Evolutionary conservation across 495 filamentous ascomycete genomes (phyloP), one percentile per base, ranked within the genome.

Genomic region (Durotheca rogersii): DNA sequence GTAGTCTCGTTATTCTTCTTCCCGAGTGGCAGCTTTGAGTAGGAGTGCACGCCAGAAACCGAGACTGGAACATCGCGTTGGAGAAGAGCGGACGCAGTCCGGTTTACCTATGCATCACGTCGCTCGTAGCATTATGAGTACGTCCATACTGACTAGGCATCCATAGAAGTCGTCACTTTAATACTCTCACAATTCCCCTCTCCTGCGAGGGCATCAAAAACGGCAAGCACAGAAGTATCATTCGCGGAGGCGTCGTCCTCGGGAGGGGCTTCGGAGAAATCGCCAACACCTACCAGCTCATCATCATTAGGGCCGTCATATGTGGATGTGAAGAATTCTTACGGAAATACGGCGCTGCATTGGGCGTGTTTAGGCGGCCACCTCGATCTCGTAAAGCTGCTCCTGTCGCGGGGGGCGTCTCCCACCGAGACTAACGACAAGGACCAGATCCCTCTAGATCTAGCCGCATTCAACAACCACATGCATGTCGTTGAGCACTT

Each of bases 301-400:
- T n/a, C 33, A 30, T 54, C 56, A 60, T 14, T 53, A 66, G 47
- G 71, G 36, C 64, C 66, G 25, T 54, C 70, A 0, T 76, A 85
- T 25, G 48, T 95, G 7, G 85, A 93, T 69, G 47, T 77, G 66
- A 69, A 78, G 62, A 96, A 97, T 53, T 65, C 79, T 47, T 81
- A 84, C 18, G 91, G 89, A 19, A 96, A 96, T 71, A 96, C 92
- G 7, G 76, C 89, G 1, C 69, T 97, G 42, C 91, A 96, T 72
- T 96, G 89, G 89, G 92, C 91, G 0, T 84, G 89, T 1, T 72
- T 95, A 47, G 92, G 93, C 53, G 91, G 92, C 10, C 89, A 95
- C 59, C 67, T 96, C 2, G 78, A 80, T 21, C 80, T 82, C 16
- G 90, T 95, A 9, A 87, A 93, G 72, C 62, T 81, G 2, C 79